Evolutionary conservation across 352 stramenopile species (phyloP), one percentile per base, ranked within the genome.

Genomic region (Pythium biforme): DNA sequence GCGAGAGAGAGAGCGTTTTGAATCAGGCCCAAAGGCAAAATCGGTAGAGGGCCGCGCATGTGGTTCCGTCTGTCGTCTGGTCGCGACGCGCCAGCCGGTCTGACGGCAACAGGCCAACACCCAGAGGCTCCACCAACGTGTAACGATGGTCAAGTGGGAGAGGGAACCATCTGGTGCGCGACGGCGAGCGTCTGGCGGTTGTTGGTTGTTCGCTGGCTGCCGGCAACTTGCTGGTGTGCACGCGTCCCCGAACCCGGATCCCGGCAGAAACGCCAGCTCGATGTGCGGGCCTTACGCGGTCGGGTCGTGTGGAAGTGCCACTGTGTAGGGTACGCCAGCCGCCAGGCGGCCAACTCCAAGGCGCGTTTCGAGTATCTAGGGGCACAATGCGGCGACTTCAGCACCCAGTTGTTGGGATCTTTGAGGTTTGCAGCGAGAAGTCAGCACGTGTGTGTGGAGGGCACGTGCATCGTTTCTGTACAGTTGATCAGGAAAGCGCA

Each of bases 101-200:
- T 43, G 37, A 43, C 37, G 37, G 4, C 37, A 43, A 43, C 37
- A 3, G n/a, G 31, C 29, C 31, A 37, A 37, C 31, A 37, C 31
- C 17, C 27, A 39, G n/a, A n/a, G n/a, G 27, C 11, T 26, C n/a
- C 9, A 31, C 12, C 50, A 20, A 45, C 14, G 50, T n/a, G 34
- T 57, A 59, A 59, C 52, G 37, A 9, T 15, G 17, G 34, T 46
- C 31, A 57, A 51, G 20, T 26, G 50, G 26, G 15, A 29, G 50
- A 57, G 50, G 15, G 15, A 50, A 59, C 37, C 53, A 59, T 23
- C 53, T 59, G 53, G 15, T 34, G 23, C 37, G 31, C 3, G n/a
- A n/a, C n/a, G n/a, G n/a, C n/a, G n/a, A n/a, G 31, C 31, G 31
- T 34, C 31, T 34, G 5, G 31, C 31, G 31, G 31, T 34, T 34